These are phyloP conservation scores for Heterobasidion occidentale DNA, from an alignment of 1,284 basidiomycete genomes.

Conservation along the genomic window DNA sequence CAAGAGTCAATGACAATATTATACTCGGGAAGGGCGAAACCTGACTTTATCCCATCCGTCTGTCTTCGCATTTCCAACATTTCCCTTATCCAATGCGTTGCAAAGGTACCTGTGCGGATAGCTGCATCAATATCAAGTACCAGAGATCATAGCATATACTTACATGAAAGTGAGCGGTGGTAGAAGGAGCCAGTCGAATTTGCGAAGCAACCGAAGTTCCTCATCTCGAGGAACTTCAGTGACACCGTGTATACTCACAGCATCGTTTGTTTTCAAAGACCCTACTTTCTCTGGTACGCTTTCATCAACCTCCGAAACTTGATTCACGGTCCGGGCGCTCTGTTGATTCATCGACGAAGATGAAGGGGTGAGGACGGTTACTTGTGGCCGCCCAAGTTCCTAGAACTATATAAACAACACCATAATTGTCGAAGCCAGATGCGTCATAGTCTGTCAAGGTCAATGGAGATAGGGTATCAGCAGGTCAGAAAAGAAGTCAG, in stretches of 20 bases:
- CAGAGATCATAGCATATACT: background rate
- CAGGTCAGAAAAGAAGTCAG: background rate
- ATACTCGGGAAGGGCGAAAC: background rate
- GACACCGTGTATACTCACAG: background rate
- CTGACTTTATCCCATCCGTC: conserved; percentile 36
- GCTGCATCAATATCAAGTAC: background rate
- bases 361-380: no score
- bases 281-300: background rate
- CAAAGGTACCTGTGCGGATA: conserved; percentile 32
- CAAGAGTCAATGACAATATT: conserved; percentile 3
- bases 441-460: no score
- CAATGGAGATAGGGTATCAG: background rate
- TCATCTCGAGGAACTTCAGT: conserved; percentile 20
- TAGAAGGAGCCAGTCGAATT: conserved; percentile 3
- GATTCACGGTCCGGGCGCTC: background rate
- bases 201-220: conserved; percentile 16
- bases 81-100: conserved; percentile 47
- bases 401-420: no score
- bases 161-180: conserved; percentile 2
- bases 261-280: background rate
- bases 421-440: no score
- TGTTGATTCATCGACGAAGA: background rate
- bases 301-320: background rate
- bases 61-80: conserved; percentile 48
- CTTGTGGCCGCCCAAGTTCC: no score